A percentile compares a stretch with the other conserved stretches of the same genome.
phyloP scores from a whole-genome alignment of 352 stramenopile genomes.

The Phytophthora foliorum region DNA sequence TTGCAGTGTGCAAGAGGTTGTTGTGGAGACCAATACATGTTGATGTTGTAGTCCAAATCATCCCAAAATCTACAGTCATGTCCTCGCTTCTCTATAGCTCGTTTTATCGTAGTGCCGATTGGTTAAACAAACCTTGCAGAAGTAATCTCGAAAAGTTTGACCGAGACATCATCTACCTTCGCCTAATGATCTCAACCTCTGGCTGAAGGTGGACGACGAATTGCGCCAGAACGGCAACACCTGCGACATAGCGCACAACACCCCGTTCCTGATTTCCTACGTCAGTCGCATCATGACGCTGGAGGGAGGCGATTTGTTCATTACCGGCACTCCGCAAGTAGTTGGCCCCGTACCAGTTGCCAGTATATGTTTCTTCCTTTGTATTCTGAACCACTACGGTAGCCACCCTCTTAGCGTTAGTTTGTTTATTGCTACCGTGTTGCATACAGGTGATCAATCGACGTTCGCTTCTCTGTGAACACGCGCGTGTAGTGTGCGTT shows the following conservation, averaged over 20 bases:
- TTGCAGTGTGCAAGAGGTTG: background rate
- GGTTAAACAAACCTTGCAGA: no score
- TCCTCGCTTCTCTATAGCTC: no score
- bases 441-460: conserved; percentile 65
- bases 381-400: background rate
- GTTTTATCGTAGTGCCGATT: no score
- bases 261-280: conserved; percentile 80
- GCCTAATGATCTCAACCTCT: conserved; percentile 79
- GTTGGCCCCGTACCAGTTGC: conserved; percentile 70
- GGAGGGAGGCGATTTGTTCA: conserved; percentile 87
- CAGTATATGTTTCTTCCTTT: conserved; percentile 51
- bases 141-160: no score
- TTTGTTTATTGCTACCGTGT: conserved; percentile 10
- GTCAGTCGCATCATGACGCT: conserved; percentile 88
- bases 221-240: conserved; percentile 80
- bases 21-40: background rate
- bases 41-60: no score
- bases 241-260: conserved; percentile 83
- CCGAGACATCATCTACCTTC: no score
- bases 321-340: conserved; percentile 86
- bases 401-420: background rate
- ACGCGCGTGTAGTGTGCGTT: conserved; percentile 54
- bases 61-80: background rate
- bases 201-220: conserved; percentile 84
- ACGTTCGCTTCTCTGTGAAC: conserved; percentile 75